Evolutionary conservation across 129 eudicot genomes (phyloP).

Genomic region (Escallonia herrerae): DNA sequence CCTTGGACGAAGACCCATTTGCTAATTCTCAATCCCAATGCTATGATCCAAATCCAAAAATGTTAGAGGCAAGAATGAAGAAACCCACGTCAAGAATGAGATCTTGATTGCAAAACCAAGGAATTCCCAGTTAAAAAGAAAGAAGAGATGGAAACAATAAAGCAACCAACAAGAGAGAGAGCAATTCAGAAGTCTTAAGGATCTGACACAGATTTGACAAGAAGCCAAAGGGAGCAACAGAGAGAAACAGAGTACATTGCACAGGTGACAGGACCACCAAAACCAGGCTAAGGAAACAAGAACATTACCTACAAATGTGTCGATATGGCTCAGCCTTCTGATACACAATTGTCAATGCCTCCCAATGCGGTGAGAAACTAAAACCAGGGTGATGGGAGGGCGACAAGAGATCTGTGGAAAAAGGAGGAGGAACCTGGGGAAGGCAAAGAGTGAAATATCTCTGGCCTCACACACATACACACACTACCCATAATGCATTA

Average conservation of each 20-base stretch:
- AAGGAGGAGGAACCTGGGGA: not conserved
- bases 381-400: too few relatives aligned
- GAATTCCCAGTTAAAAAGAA: not conserved
- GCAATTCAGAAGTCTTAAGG: conserved; percentile 1
- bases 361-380: too few relatives aligned
- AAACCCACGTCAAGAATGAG: conserved; percentile 14
- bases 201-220: conserved; percentile 22
- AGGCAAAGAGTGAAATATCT: conserved; percentile 16
- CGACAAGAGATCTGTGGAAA: not conserved
- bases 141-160: not conserved
- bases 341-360: too few relatives aligned
- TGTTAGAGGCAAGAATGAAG: conserved; percentile 14
- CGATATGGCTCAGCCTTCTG: too few relatives aligned
- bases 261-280: too few relatives aligned
- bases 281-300: too few relatives aligned
- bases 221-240: not conserved
- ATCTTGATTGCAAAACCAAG: conserved; percentile 24
- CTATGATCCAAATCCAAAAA: not conserved
- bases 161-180: not conserved
- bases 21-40: conserved; percentile 2
- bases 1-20: not conserved
- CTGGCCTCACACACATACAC: conserved; percentile 33
- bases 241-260: conserved; percentile 19
- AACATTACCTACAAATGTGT: too few relatives aligned
- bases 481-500: conserved; percentile 14